Percentiles rank a stretch among this genome's conserved stretches.
Conservation (phyloP, 306 rosid species). For the Trichosanthes truncata region DNA sequence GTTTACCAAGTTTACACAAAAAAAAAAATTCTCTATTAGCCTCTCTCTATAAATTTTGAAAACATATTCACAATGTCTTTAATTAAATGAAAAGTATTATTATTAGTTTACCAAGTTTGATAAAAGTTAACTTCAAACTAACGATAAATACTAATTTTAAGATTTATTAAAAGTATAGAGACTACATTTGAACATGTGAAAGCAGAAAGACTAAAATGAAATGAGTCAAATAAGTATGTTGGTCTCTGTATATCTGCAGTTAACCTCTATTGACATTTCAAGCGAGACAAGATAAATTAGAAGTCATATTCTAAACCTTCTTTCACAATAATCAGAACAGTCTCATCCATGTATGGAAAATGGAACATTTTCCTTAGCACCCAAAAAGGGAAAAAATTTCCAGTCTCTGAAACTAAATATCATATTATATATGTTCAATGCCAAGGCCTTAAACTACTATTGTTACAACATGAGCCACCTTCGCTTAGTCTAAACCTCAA, state of each 20-base stretch:
- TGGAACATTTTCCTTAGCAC: not conserved
- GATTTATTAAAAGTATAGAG: no score
- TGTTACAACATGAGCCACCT: constrained; percentile 1
- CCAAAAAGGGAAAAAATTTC: not conserved
- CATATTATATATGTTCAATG: not conserved
- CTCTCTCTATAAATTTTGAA: no score
- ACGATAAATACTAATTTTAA: no score
- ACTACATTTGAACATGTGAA: no score
- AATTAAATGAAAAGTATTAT: no score
- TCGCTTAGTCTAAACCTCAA: constrained; percentile 8
- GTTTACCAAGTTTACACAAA: no score
- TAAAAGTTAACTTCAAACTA: no score
- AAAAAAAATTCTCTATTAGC: no score
- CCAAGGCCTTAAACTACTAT: constrained; percentile 7
- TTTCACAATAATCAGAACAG: not conserved
- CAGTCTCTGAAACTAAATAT: not conserved
- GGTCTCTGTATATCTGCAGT: not conserved
- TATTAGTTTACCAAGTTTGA: no score
- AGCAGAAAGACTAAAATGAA: no score
- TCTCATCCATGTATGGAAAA: not conserved
- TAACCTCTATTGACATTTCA: not conserved
- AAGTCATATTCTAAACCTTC: not conserved
- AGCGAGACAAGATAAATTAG: not conserved
- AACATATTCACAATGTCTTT: no score
- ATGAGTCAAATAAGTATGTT: no score